Base-by-base conservation (phyloP, 2,329 filamentous ascomycete species). In the Davidsoniella australis region DNA sequence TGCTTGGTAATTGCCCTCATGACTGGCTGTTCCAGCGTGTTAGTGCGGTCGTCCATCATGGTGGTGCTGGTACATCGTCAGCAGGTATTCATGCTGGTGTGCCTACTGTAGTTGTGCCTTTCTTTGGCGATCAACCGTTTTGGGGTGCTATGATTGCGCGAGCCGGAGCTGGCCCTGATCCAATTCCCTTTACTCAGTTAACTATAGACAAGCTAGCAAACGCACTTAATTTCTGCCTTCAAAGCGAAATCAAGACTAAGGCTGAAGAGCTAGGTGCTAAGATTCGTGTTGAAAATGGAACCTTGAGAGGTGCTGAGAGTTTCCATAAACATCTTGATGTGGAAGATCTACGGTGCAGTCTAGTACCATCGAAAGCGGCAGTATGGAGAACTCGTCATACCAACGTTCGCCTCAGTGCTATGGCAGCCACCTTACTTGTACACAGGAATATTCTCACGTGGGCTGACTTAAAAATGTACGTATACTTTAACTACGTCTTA, bases 11-110 rank as follows among this genome's bases (percentile, higher is more conserved):
- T 58, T 78, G 80, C 41, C 86, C 86, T 1, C 87, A 94, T 54
- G 87, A 94, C 63, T 94, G 86, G 86, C 66, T 94, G 0, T 94
- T 94, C 62, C 71, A 85, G 55, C 78, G 73, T 37, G 85, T 93
- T 1, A 82, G 83, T 0, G 80, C 78, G 41, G 86, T 94, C 1
- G 82, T 91, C 4, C 87, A 94, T 59, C 86, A 94, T 55, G 87
- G 86, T 18, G 86, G 87, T 51, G 86, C 86, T 7, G 86, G 86
- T 16, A 94, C 86, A 2, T 93, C 85, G 1, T 85, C 86, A 1
- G 84, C 85, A 1, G 86, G 86, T n/a, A 84, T 94, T 53, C 75
- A 81, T 16, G 75, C 79, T 1, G 86, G 85, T 20, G 79, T 79
- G 48, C 86, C 86, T 2, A 94, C 86, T 0, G 75, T 91, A 2